phyloP scores from a whole-genome alignment of 495 filamentous ascomycete genomes.

The Thozetella sp. region DNA sequence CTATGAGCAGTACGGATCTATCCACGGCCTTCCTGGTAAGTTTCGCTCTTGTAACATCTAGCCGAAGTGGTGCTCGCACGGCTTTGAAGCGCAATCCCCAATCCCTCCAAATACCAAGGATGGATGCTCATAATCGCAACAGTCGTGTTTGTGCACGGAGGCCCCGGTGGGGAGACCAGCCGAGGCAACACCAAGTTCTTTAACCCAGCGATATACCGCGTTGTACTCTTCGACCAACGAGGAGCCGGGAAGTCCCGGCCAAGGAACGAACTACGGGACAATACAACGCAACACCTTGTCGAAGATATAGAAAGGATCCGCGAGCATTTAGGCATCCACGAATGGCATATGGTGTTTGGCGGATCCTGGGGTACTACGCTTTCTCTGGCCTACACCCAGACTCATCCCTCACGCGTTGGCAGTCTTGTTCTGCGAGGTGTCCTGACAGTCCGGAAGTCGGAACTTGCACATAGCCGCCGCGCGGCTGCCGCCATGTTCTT shows the following conservation, averaged over 20 bases:
- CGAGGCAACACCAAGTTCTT: conserved; percentile 39
- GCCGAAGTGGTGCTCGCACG: too few species aligned
- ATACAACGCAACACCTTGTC: conserved; percentile 42
- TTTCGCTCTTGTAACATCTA: too few species aligned
- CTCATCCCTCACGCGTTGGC: conserved; percentile 33
- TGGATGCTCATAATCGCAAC: too few species aligned
- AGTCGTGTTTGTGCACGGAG: conserved; percentile 42
- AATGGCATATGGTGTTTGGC: conserved; percentile 48
- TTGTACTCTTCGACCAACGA: conserved; percentile 49
- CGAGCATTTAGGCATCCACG: conserved; percentile 34
- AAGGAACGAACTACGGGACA: conserved; percentile 35
- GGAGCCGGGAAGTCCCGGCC: conserved; percentile 43
- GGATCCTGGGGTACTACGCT: conserved; percentile 50
- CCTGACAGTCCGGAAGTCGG: not conserved
- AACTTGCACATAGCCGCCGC: not conserved
- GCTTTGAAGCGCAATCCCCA: too few species aligned
- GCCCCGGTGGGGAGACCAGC: conserved; percentile 40
- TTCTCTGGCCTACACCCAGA: conserved; percentile 40
- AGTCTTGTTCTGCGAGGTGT: not conserved
- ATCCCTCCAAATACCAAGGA: too few species aligned
- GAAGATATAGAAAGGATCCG: conserved; percentile 45
- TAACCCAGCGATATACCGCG: conserved; percentile 42
- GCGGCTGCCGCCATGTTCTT: not conserved
- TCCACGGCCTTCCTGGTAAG: too few species aligned
- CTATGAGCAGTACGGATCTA: too few species aligned